phyloP scores from a whole-genome alignment of 768 basidiomycete species.

The Mycena leptocephala region DNA sequence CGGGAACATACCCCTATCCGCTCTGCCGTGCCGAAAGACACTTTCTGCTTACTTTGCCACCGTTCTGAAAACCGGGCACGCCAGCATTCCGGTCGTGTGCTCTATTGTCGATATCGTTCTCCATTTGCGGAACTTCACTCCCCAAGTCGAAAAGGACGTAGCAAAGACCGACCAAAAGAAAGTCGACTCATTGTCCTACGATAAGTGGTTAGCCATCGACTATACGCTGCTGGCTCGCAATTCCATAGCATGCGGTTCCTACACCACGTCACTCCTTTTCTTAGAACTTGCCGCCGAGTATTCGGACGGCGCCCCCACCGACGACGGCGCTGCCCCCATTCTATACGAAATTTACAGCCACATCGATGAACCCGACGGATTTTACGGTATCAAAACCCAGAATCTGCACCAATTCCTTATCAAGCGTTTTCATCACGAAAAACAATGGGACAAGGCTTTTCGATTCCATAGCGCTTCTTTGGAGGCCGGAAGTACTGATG shows the following conservation, averaged over 20 bases:
- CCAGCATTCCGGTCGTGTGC: conserved; percentile 63
- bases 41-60: conserved; percentile 73
- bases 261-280: conserved; percentile 92
- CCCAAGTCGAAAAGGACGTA: conserved; percentile 47
- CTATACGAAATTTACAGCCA: conserved; percentile 95
- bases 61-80: conserved; percentile 60
- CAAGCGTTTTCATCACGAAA: conserved; percentile 92
- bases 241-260: conserved; percentile 86
- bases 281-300: conserved; percentile 84
- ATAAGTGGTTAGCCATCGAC: conserved; percentile 89
- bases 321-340: conserved; percentile 64
- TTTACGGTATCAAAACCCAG: conserved; percentile 91
- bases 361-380: conserved; percentile 98
- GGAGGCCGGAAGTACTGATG: conserved; percentile 69
- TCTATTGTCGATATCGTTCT: conserved; percentile 84
- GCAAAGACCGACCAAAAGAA: conserved; percentile 47
- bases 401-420: conserved; percentile 88
- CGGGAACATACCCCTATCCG: conserved; percentile 35
- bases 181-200: conserved; percentile 64
- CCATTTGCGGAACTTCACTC: conserved; percentile 82
- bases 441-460: conserved; percentile 94
- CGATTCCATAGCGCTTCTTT: conserved; percentile 89
- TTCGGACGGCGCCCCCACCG: conserved; percentile 42
- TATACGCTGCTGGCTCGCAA: conserved; percentile 79
- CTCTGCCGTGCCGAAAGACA: conserved; percentile 44